These are phyloP conservation scores for Aspergillus thermomutatus DNA, from an alignment of 2,329 filamentous ascomycete species.

Conservation along the genomic window DNA sequence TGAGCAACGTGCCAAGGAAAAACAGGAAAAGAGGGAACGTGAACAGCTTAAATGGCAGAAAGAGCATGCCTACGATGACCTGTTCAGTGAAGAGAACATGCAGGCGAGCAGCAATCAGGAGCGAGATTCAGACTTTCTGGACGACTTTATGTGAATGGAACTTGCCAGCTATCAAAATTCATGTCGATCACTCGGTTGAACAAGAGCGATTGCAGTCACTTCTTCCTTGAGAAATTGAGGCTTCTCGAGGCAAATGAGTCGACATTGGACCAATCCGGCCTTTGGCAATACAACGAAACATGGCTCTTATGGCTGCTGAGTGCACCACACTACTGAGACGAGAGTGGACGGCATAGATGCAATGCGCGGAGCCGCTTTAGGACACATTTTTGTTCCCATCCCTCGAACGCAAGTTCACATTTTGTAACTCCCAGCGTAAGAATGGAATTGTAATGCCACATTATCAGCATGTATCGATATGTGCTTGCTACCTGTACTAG, in stretches of 20 bases:
- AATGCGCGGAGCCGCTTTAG: not conserved
- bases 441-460: not conserved
- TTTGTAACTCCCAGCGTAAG: not conserved
- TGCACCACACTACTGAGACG: not conserved
- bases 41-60: constrained; percentile 91
- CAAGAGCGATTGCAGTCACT: not conserved
- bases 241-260: not conserved
- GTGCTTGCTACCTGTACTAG: constrained; percentile 4
- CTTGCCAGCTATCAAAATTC: not conserved
- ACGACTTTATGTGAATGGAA: constrained; percentile 80
- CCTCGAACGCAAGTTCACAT: not conserved
- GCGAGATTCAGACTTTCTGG: constrained; percentile 67
- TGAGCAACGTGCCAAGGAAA: constrained; percentile 39
- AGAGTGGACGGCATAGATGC: not conserved
- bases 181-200: not conserved
- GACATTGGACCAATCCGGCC: not conserved
- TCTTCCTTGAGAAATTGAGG: not conserved
- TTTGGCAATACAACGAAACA: not conserved
- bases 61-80: constrained; percentile 95
- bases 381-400: not conserved
- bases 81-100: constrained; percentile 81
- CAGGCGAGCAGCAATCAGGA: constrained; percentile 80
- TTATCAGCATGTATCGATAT: not conserved
- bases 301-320: not conserved
- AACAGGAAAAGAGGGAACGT: constrained; percentile 62